Evolutionary conservation across 2,329 filamentous ascomycete genomes (phyloP), one percentile per base, ranked within the genome.

Genomic region (Cytospora piceicola): DNA sequence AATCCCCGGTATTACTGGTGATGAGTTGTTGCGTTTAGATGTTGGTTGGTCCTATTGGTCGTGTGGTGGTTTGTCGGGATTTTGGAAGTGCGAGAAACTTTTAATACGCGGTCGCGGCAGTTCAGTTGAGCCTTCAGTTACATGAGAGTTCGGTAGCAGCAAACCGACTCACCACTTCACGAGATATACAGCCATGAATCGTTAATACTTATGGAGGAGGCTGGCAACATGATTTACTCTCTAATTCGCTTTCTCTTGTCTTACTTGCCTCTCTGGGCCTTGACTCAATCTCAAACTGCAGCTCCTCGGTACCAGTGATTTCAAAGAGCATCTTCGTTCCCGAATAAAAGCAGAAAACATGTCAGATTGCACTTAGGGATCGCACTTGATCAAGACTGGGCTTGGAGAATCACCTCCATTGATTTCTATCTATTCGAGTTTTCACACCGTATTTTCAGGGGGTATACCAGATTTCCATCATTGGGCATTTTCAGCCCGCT

Each of bases 361-460:
- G 29, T 4, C 36, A 27, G 15, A 17, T 54, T 27, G 6, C 3
- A 12, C 12, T n/a, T n/a, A n/a, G n/a, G n/a, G n/a, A n/a, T n/a
- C n/a, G 14, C 6, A 22, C 9, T 14, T 20, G 12, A 0, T 49
- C 46, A 49, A 5, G 46, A n/a, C 4, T 49, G n/a, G 22, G 24
- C 15, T 46, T 20, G 49, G 49, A 15, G 29, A 15, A 24, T 22
- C 57, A 29, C 55, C 39, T 60, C 49, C 52, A 51, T 29, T 1
- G 27, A 22, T 60, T 53, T 66, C 36, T 53, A 34, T 63, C 61
- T 64, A 63, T 52, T 36, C 59, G 34, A 24, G 5, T 56, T 42
- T 62, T 32, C 58, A n/a, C 49, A 22, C 61, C 61, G 51, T 17
- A 30, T 64, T 63, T 66, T 46, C 20, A 15, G 36, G 49, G 61